Evolutionary conservation across 345 rosid genomes (phyloP).

Genomic region (Ceriops tagal): DNA sequence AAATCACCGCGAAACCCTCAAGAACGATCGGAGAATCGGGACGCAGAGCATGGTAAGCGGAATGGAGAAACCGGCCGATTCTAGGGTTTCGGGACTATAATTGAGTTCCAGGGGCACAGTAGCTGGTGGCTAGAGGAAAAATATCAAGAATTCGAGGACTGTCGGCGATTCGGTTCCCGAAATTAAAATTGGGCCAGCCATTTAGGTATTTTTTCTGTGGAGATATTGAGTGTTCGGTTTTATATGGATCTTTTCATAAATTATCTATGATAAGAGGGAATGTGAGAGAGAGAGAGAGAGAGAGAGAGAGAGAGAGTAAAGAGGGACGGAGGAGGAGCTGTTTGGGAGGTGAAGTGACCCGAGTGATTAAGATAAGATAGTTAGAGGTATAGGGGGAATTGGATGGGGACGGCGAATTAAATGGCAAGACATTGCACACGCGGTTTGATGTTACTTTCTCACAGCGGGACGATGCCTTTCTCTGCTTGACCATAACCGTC

Average conservation of each 20-base stretch:
- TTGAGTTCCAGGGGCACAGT: not conserved
- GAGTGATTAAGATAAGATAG: not conserved
- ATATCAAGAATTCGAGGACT: no score
- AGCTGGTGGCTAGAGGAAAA: no score
- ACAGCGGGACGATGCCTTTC: no score
- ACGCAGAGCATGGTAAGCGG: not conserved
- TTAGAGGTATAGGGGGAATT: no score
- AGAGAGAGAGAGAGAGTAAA: not conserved
- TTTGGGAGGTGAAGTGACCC: not conserved
- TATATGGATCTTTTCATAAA: not conserved
- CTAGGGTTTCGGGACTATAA: not conserved
- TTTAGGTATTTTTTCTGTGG: not conserved
- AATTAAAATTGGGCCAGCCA: no score
- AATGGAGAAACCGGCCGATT: not conserved
- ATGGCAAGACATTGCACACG: not conserved
- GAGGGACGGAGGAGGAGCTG: not conserved
- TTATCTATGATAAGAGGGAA: not conserved
- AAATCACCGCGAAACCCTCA: not conserved
- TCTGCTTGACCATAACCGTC: no score
- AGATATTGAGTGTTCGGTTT: not conserved
- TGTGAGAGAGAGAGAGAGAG: not conserved
- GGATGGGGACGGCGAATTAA: not conserved
- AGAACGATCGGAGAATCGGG: not conserved
- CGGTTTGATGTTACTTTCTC: no score
- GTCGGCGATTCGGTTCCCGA: no score